A percentile compares a stretch with the other conserved stretches of the same genome.
These are phyloP conservation scores for Flaveria bidentis DNA, from an alignment of 129 eudicot genomes.

Conservation along the genomic window DNA sequence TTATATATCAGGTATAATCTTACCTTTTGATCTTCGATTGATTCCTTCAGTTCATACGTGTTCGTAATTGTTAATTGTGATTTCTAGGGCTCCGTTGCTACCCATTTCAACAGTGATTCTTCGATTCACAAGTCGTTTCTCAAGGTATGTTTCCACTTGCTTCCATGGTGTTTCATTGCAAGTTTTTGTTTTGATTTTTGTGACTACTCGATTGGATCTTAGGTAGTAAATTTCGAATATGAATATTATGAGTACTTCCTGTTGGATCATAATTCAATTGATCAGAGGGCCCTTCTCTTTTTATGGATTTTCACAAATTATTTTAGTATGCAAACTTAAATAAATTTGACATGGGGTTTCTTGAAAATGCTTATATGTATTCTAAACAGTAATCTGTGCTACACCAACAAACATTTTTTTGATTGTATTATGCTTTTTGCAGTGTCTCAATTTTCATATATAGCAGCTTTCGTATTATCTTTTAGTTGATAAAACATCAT, in stretches of 20 bases:
- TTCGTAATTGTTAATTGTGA: background rate
- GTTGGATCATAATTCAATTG: too few relatives aligned
- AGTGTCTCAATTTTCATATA: background rate
- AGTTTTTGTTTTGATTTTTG: too few relatives aligned
- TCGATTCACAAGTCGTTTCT: slow-evolving; percentile 10
- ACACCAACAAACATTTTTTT: background rate
- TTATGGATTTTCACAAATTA: too few relatives aligned
- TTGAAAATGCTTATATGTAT: too few relatives aligned
- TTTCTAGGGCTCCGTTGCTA: slow-evolving; percentile 26
- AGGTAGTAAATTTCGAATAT: too few relatives aligned
- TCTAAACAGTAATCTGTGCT: background rate
- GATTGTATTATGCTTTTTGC: background rate
- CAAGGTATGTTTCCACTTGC: too few relatives aligned
- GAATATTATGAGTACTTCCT: too few relatives aligned
- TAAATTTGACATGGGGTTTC: too few relatives aligned
- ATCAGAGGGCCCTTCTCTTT: too few relatives aligned
- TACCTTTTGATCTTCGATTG: background rate
- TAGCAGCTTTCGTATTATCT: background rate
- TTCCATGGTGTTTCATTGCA: too few relatives aligned
- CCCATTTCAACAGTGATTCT: slow-evolving; percentile 22
- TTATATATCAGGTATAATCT: slow-evolving; percentile 21
- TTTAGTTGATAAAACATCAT: background rate
- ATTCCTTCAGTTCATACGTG: background rate
- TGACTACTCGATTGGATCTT: too few relatives aligned
- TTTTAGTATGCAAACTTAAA: too few relatives aligned